Conservation (phyloP, 1,139 yeast species). For the Geotrichum klebahnii region DNA sequence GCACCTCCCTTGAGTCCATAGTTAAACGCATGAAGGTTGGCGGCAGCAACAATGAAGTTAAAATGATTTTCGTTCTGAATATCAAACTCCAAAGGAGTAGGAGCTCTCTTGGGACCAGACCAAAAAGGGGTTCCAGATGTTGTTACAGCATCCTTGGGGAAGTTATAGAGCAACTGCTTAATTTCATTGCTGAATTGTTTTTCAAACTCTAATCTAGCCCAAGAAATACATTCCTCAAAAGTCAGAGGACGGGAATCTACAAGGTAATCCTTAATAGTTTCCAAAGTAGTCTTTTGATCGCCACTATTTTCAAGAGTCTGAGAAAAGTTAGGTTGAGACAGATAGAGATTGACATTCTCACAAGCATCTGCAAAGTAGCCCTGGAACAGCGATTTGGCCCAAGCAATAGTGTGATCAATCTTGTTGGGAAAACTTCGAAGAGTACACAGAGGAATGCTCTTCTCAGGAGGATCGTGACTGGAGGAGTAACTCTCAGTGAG, state of each 20-base stretch:
- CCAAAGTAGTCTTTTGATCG: slow-evolving; percentile 81
- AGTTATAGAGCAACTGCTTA: slow-evolving; percentile 81
- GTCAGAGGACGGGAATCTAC: slow-evolving; percentile 73
- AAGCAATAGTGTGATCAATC: slow-evolving; percentile 97
- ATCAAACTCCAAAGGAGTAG: slow-evolving; percentile 75
- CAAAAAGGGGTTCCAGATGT: slow-evolving; percentile 91
- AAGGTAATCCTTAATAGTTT: slow-evolving; percentile 68
- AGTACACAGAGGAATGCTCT: slow-evolving; percentile 94
- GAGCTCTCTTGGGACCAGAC: slow-evolving; percentile 98
- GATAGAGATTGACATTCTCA: slow-evolving; percentile 84
- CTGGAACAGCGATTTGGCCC: slow-evolving; percentile 95
- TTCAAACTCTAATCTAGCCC: slow-evolving; percentile 94
- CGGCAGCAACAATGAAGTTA: slow-evolving; percentile 81
- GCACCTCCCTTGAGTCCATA: slow-evolving; percentile 67
- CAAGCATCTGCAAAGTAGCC: slow-evolving; percentile 90
- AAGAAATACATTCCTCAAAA: slow-evolving; percentile 87
- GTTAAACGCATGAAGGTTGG: slow-evolving; percentile 83
- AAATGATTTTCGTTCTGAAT: slow-evolving; percentile 70
- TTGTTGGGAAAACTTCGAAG: slow-evolving; percentile 95
- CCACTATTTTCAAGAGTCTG: slow-evolving; percentile 90
- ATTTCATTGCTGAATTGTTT: slow-evolving; percentile 79
- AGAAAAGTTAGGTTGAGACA: slow-evolving; percentile 88
- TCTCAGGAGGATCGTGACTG: slow-evolving; percentile 97
- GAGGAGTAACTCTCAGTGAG: slow-evolving; percentile 93
- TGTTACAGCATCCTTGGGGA: slow-evolving; percentile 90